phyloP scores from a whole-genome alignment of 257 asterid species.

The Capsicum chinense region DNA sequence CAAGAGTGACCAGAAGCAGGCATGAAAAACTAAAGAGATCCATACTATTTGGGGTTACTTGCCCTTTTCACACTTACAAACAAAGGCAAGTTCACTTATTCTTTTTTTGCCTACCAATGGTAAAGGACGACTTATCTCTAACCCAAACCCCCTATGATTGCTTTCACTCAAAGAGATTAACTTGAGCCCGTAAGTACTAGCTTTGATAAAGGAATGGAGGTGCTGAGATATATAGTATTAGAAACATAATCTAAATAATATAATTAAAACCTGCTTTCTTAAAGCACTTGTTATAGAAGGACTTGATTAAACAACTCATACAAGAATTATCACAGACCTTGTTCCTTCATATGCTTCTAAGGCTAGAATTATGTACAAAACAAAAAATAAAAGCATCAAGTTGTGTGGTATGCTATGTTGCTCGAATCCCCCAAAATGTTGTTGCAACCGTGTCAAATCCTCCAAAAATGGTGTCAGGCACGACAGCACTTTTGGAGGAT shows the following conservation, averaged over 20 bases:
- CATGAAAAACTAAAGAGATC: background rate
- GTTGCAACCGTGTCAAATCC: background rate
- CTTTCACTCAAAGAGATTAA: background rate
- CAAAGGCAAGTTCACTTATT: background rate
- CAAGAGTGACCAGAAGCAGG: background rate
- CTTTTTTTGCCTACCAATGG: background rate
- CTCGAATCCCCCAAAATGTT: background rate
- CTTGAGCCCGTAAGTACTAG: background rate
- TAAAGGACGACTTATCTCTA: background rate
- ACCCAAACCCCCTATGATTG: background rate
- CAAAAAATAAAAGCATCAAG: background rate
- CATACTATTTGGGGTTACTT: background rate
- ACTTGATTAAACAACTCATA: background rate
- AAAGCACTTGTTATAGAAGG: background rate
- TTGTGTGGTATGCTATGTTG: slow-evolving; percentile 5
- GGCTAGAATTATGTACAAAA: background rate
- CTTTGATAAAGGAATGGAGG: background rate
- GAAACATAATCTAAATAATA: background rate
- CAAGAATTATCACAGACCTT: background rate
- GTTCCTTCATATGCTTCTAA: background rate
- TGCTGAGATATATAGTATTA: background rate
- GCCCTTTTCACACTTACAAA: background rate
- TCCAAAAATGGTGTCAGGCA: background rate
- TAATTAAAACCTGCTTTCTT: background rate
- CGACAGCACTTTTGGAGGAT: background rate